Conservation (phyloP, 2,329 filamentous ascomycete species). For the Hymenoscyphus occultus region DNA sequence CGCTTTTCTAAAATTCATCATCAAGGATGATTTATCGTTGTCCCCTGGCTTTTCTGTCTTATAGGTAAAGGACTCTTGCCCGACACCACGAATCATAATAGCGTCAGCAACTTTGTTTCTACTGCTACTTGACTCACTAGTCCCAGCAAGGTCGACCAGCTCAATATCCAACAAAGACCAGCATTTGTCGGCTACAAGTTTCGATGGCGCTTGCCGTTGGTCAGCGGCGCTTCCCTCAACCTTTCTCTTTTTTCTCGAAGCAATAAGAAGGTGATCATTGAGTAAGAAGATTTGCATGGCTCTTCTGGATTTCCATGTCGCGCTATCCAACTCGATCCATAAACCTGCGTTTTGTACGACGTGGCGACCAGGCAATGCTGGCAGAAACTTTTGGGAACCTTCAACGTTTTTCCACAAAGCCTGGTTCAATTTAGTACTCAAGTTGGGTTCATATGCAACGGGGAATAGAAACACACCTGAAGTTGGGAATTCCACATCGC, state of each 20-base stretch:
- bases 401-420: conserved; percentile 96
- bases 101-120: conserved; percentile 74
- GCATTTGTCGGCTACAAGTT: conserved; percentile 89
- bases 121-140: conserved; percentile 53
- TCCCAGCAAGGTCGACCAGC: conserved; percentile 79
- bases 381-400: conserved; percentile 94
- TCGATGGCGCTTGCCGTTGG: conserved; percentile 54
- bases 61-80: conserved; percentile 91
- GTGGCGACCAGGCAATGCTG: conserved; percentile 85
- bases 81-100: conserved; percentile 82
- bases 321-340: conserved; percentile 96
- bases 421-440: conserved; percentile 39
- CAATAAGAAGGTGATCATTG: conserved; percentile 91
- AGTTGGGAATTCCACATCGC: conserved; percentile 68
- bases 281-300: conserved; percentile 89
- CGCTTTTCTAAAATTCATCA: conserved; percentile 88
- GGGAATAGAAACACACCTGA: conserved; percentile 36
- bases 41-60: conserved; percentile 79
- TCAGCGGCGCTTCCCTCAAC: conserved; percentile 59
- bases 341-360: conserved; percentile 88
- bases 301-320: conserved; percentile 89
- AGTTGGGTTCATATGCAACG: background rate
- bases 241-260: conserved; percentile 89
- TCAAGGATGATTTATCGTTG: conserved; percentile 72
- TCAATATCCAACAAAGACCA: conserved; percentile 93